Base-by-base conservation (phyloP, 805 yeast genomes). In the Metschnikowia lunata region DNA sequence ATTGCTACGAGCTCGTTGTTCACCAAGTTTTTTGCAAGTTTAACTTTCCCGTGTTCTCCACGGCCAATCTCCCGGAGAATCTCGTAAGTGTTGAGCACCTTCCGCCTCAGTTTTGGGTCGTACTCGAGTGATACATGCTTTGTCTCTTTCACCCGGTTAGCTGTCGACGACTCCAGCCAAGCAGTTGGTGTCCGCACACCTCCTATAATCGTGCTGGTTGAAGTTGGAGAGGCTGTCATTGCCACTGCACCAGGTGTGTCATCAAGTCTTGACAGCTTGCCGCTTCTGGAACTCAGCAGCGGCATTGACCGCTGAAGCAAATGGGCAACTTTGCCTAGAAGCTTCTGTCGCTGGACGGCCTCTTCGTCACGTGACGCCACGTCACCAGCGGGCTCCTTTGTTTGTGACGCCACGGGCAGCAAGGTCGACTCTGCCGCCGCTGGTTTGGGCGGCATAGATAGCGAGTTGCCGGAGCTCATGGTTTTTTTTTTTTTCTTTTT, bases 41-140 rank as follows among this genome's bases (percentile, higher is more conserved):
- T 93, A 35, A 93, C 99, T 62, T 88, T 91, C n/a, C 99, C 98
- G 65, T 91, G 98, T 62, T 90, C 96, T n/a, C 99, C 99, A 30
- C 86, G 75, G 9, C 99, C 99, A 27, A 93, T 72, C 66, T 90
- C 97, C 26, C 77, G 74, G 28, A 89, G 66, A 31, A 93, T 86
- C 63, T 93, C 99, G 61, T 90, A 93, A 0, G 95, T 82, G 65
- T 93, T 93, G 49, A 93, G 72, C 30, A 84, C 80, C 60, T 90
- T 86, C 40, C 93, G 78, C 49, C 84, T 82, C 1, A 84, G 80
- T 5, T 85, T 76, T 0, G 98, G 97, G 62, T 93, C 96, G 65
- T 88, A 89, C 54, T 90, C 96, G 32, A 91, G 75, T 30, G 75
- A 78, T 12, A 93, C 87, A 46, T 78, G 77, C 46, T 78, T 82